phyloP scores from a whole-genome alignment of 805 yeast genomes.

The Phaffomyces opuntiae region DNA sequence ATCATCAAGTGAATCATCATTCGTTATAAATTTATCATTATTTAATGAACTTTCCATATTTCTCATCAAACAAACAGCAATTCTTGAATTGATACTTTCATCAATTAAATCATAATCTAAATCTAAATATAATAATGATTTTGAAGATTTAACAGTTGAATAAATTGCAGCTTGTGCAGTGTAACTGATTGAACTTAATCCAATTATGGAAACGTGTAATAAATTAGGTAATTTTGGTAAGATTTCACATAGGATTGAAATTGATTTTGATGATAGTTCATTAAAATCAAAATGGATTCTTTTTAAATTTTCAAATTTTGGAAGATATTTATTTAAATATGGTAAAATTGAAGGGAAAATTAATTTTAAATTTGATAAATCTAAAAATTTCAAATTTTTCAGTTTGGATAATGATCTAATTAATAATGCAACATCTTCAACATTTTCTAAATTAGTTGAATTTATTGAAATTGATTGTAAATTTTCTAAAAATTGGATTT shows the following conservation, averaged over 20 bases:
- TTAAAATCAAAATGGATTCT: conserved; percentile 71
- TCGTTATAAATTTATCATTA: conserved; percentile 11
- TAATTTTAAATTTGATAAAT: conserved; percentile 61
- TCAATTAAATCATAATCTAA: conserved; percentile 59
- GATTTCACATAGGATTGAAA: conserved; percentile 57
- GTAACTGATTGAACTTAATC: conserved; percentile 51
- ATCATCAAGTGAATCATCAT: conserved; percentile 44
- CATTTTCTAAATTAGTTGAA: conserved; percentile 50
- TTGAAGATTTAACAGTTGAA: conserved; percentile 60
- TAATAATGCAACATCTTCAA: conserved; percentile 41
- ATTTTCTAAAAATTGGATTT: conserved; percentile 12
- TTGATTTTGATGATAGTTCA: conserved; percentile 45
- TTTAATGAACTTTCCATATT: conserved; percentile 64
- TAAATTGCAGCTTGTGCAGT: conserved; percentile 60
- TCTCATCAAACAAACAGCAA: conserved; percentile 75
- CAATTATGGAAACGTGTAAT: conserved; percentile 62
- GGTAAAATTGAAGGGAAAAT: conserved; percentile 58
- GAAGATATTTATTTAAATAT: conserved; percentile 55
- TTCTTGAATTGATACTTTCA: conserved; percentile 54
- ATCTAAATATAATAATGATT: conserved; percentile 60
- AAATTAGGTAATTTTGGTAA: conserved; percentile 62
- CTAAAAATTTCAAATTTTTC: conserved; percentile 62
- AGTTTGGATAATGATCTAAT: conserved; percentile 45
- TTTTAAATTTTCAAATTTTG: conserved; percentile 55
- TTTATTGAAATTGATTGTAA: conserved; percentile 54